Evolutionary conservation across 2,329 filamentous ascomycete species (phyloP).

Genomic region (Tetracladium maxilliforme): DNA sequence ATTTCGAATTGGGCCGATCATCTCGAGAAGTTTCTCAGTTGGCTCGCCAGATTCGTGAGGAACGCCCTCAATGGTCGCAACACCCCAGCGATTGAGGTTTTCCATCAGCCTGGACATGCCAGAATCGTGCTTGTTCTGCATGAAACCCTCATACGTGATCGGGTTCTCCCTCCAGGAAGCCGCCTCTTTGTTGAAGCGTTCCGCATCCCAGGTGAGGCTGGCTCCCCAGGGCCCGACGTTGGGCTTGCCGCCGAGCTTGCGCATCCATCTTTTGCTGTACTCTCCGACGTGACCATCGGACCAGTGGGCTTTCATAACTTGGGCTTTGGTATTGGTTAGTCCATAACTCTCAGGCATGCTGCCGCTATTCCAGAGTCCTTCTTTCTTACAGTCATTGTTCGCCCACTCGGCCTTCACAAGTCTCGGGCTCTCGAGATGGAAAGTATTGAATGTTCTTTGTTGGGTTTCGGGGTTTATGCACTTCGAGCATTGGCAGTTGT

Average conservation of each 20-base stretch:
- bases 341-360: constrained; percentile 31
- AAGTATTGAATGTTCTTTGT: constrained; percentile 52
- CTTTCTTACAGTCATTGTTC: too few relatives aligned
- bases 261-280: constrained; percentile 39
- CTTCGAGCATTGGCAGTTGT: constrained; percentile 54
- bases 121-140: too few relatives aligned
- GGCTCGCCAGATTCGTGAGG: constrained; percentile 55
- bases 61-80: constrained; percentile 53
- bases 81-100: constrained; percentile 6
- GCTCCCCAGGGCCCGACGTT: too few relatives aligned
- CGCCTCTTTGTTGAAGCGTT: too few relatives aligned
- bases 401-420: constrained; percentile 2
- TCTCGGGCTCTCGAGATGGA: too few relatives aligned
- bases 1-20: constrained; percentile 72
- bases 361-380: constrained; percentile 6
- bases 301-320: constrained; percentile 4
- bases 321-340: constrained; percentile 8
- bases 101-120: constrained; percentile 3
- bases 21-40: constrained; percentile 61
- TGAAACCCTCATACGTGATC: too few relatives aligned
- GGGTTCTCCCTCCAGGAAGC: too few relatives aligned
- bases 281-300: constrained; percentile 20
- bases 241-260: too few relatives aligned
- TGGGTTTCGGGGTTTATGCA: constrained; percentile 58
- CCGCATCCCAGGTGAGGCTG: constrained; percentile 48